These are phyloP conservation scores for Pseudogymnoascus sp. DNA, from an alignment of 2,329 filamentous ascomycete genomes.

Conservation along the genomic window DNA sequence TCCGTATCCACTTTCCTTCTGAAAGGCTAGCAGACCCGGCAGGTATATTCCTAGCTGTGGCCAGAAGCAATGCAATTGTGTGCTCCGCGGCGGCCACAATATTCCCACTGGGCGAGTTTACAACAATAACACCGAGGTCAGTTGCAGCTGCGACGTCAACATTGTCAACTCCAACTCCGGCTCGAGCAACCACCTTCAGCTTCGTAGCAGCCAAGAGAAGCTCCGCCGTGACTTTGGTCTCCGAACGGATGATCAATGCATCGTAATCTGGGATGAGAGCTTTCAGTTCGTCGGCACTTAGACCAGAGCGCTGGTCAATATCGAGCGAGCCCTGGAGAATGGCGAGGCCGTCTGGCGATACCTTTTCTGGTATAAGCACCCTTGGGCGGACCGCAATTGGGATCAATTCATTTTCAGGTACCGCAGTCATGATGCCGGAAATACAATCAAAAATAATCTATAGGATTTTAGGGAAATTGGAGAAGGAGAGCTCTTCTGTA, in stretches of 20 bases:
- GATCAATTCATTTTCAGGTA: neutral
- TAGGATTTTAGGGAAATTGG: neutral
- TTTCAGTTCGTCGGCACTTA: conserved; percentile 55
- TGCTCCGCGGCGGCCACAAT: conserved; percentile 75
- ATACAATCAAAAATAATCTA: neutral
- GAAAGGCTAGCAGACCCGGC: conserved; percentile 62
- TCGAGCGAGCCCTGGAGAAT: conserved; percentile 58
- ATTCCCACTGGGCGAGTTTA: conserved; percentile 73
- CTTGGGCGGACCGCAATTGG: conserved; percentile 16
- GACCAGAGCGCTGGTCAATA: conserved; percentile 57
- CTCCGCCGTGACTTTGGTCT: conserved; percentile 67
- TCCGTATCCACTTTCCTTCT: conserved; percentile 65
- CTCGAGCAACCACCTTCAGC: conserved; percentile 69
- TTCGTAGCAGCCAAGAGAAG: conserved; percentile 58
- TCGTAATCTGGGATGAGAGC: conserved; percentile 63
- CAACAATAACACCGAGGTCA: conserved; percentile 64
- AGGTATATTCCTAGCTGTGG: conserved; percentile 64
- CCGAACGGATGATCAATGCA: conserved; percentile 69
- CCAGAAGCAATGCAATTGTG: conserved; percentile 65
- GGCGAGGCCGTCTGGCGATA: conserved; percentile 68
- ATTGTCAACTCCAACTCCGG: conserved; percentile 77
- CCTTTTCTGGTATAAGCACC: conserved; percentile 70
- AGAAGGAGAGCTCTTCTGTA: neutral
- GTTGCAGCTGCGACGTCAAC: conserved; percentile 69
- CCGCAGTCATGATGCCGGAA: neutral